phyloP scores from a whole-genome alignment of 176 grass and related monocot species.

The Musa itinerans region DNA sequence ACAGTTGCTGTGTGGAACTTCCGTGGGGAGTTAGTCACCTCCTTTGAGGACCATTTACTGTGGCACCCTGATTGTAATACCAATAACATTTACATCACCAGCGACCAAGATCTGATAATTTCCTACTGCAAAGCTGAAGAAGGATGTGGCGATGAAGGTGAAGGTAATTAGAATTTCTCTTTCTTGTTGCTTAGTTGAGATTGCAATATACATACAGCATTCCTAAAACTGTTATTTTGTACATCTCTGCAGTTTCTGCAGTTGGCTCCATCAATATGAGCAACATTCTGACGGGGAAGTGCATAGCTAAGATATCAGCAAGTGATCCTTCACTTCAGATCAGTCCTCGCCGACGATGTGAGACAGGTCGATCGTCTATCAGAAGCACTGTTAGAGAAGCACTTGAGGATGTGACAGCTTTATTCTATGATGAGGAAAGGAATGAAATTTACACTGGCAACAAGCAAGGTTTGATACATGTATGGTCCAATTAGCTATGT shows the following conservation, averaged over 20 bases:
- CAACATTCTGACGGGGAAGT: slow-evolving; percentile 89
- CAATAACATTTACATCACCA: slow-evolving; percentile 11
- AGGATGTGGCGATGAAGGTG: slow-evolving; percentile 3
- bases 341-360: slow-evolving; percentile 28
- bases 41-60: slow-evolving; percentile 91
- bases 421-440: slow-evolving; percentile 97
- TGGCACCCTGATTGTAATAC: slow-evolving; percentile 90
- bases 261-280: slow-evolving; percentile 99
- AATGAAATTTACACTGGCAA: slow-evolving; percentile 98
- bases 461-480: slow-evolving; percentile 83
- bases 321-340: slow-evolving; percentile 43
- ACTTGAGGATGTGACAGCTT: slow-evolving; percentile 77
- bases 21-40: slow-evolving; percentile 90
- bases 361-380: slow-evolving; percentile 29
- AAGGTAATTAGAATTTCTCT: not conserved
- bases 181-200: not conserved
- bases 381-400: slow-evolving; percentile 74
- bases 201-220: not conserved
- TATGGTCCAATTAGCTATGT: slow-evolving; percentile 73
- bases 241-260: slow-evolving; percentile 28
- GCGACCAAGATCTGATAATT: slow-evolving; percentile 94
- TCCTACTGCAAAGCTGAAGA: slow-evolving; percentile 88
- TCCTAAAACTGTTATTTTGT: not conserved
- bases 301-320: slow-evolving; percentile 93
- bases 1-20: slow-evolving; percentile 98